phyloP scores from a whole-genome alignment of 148 eudicot species.

The Persicaria tinctoria region DNA sequence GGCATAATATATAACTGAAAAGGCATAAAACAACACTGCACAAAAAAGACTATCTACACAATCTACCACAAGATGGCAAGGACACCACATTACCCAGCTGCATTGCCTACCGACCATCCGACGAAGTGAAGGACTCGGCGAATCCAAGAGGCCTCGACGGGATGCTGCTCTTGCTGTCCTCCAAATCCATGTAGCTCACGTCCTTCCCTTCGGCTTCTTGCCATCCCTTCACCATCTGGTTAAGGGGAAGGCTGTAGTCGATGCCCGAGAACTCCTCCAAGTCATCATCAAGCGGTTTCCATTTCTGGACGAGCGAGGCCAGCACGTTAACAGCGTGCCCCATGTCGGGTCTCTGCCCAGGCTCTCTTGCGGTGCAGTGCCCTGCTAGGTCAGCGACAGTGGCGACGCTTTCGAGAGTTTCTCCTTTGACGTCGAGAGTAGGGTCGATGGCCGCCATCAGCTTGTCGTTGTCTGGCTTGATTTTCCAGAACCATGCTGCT shows the following conservation, averaged over 20 bases:
- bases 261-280: constrained; percentile 81
- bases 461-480: constrained; percentile 62
- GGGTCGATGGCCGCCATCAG: constrained; percentile 65
- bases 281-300: constrained; percentile 80
- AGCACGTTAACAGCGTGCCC: constrained; percentile 83
- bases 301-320: constrained; percentile 78
- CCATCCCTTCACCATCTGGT: constrained; percentile 96
- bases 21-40: neutral
- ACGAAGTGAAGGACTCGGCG: constrained; percentile 86
- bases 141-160: constrained; percentile 95
- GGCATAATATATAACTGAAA: neutral
- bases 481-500: constrained; percentile 84
- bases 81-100: neutral
- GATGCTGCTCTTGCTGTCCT: constrained; percentile 81
- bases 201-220: constrained; percentile 86
- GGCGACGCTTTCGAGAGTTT: constrained; percentile 48
- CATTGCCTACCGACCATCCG: constrained; percentile 57
- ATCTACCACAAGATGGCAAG: neutral
- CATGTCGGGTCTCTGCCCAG: constrained; percentile 88
- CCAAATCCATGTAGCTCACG: constrained; percentile 50
- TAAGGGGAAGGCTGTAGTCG: constrained; percentile 84
- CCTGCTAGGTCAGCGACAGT: constrained; percentile 74
- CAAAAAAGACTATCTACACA: constrained; percentile 2
- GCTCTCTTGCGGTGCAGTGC: constrained; percentile 91
- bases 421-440: constrained; percentile 50